Conservation (phyloP, 352 stramenopile species). For the Phytophthora fragariaefolia region DNA sequence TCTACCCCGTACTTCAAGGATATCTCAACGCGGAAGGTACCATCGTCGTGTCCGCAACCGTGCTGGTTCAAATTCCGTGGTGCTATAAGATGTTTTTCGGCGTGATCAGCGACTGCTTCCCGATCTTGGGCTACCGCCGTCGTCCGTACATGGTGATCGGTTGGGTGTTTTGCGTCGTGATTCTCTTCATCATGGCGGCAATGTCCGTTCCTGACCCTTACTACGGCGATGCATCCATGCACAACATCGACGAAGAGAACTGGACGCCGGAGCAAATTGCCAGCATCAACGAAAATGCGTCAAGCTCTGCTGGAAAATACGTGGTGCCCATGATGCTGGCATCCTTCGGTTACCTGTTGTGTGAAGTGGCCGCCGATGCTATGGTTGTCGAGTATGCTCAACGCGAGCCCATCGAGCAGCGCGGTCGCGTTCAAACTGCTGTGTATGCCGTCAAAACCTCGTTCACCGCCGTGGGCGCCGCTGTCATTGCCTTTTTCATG, state of each 20-base stretch:
- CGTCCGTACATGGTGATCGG: slow-evolving; percentile 62
- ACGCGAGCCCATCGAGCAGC: slow-evolving; percentile 52
- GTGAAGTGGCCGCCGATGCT: slow-evolving; percentile 59
- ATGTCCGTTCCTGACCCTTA: slow-evolving; percentile 51
- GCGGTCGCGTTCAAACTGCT: slow-evolving; percentile 58
- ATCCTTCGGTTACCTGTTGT: slow-evolving; percentile 59
- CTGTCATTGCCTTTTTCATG: slow-evolving; percentile 52
- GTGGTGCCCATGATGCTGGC: slow-evolving; percentile 73
- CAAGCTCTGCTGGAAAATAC: slow-evolving; percentile 48
- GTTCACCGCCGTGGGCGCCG: slow-evolving; percentile 49
- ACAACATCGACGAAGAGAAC: slow-evolving; percentile 28
- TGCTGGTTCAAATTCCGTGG: slow-evolving; percentile 57
- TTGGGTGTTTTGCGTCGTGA: slow-evolving; percentile 52
- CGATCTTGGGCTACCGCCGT: slow-evolving; percentile 52
- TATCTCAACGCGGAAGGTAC: slow-evolving; percentile 61
- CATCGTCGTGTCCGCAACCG: slow-evolving; percentile 46
- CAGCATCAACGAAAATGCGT: slow-evolving; percentile 45
- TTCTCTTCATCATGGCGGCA: slow-evolving; percentile 53
- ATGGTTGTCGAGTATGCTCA: slow-evolving; percentile 66
- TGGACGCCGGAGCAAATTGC: slow-evolving; percentile 34
- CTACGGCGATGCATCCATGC: slow-evolving; percentile 43
- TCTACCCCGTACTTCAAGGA: slow-evolving; percentile 53
- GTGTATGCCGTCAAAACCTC: no score
- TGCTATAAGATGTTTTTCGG: slow-evolving; percentile 63
- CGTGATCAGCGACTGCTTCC: slow-evolving; percentile 61